Evolutionary conservation across 495 filamentous ascomycete species (phyloP).

Genomic region (Xylaria telfairii): DNA sequence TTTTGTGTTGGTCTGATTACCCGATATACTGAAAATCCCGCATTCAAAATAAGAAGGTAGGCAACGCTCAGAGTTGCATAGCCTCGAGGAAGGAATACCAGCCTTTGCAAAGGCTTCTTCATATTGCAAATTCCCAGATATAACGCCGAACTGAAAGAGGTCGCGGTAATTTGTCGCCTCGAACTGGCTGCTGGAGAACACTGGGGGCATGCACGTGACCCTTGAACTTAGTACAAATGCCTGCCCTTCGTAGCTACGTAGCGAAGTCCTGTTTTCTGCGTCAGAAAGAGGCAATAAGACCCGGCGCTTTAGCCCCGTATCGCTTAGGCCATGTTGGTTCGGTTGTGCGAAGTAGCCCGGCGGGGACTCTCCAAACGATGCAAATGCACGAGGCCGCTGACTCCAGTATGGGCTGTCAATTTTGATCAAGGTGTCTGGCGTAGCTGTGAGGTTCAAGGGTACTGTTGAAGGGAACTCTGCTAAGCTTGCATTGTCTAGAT

Average conservation of each 20-base stretch:
- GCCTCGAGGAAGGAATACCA: not conserved
- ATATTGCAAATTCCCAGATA: slow-evolving; percentile 1
- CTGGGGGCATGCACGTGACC: slow-evolving; percentile 1
- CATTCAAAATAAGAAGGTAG: not conserved
- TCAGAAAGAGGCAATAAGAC: not conserved
- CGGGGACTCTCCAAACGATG: slow-evolving; percentile 12
- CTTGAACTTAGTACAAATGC: slow-evolving; percentile 6
- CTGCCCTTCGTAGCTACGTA: slow-evolving; percentile 8
- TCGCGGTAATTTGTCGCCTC: not conserved
- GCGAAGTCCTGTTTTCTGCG: not conserved
- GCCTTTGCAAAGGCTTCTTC: not conserved
- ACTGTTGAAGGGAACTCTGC: not conserved
- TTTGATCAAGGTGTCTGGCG: not conserved
- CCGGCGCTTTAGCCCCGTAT: slow-evolving; percentile 1
- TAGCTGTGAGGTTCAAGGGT: not conserved
- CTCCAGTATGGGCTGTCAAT: not conserved
- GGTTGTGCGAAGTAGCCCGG: slow-evolving; percentile 2
- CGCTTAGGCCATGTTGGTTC: slow-evolving; percentile 10
- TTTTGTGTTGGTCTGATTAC: not conserved
- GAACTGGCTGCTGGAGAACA: slow-evolving; percentile 1
- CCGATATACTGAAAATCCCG: not conserved
- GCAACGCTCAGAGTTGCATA: not conserved
- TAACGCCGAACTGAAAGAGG: not conserved
- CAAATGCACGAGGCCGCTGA: slow-evolving; percentile 9
- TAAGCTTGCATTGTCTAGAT: not conserved